phyloP scores from a whole-genome alignment of 2,329 filamentous ascomycete species.

The Fulvia fulva region DNA sequence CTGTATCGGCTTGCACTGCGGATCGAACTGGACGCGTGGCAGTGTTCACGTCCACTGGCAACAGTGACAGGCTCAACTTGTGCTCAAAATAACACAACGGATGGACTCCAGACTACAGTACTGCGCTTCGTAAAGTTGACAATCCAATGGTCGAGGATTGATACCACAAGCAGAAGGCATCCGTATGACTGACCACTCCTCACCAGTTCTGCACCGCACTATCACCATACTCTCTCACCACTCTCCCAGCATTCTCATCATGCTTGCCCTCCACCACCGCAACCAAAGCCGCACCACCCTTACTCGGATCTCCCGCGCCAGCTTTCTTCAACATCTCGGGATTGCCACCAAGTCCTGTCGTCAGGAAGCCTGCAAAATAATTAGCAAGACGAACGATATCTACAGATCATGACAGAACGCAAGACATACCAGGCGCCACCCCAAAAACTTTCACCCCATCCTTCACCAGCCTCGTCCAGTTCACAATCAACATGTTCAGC shows the following conservation, averaged over 20 bases:
- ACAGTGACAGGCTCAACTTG: no score
- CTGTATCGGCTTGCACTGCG: background rate
- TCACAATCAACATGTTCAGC: conserved; percentile 45
- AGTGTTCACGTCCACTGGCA: no score
- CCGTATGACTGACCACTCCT: background rate
- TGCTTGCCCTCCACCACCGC: conserved; percentile 33
- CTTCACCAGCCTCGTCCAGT: conserved; percentile 39
- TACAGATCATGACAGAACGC: background rate
- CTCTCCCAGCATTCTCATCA: conserved; percentile 30
- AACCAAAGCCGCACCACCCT: conserved; percentile 29
- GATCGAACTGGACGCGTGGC: background rate
- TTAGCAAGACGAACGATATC: background rate
- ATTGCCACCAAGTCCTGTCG: conserved; percentile 37
- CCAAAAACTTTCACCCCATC: conserved; percentile 44
- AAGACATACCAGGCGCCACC: conserved; percentile 30
- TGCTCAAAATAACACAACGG: no score
- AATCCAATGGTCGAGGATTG: no score
- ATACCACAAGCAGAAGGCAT: background rate
- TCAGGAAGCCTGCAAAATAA: conserved; percentile 39
- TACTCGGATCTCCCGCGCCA: conserved; percentile 30
- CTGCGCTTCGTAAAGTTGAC: no score
- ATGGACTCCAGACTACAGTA: no score
- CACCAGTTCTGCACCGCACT: background rate
- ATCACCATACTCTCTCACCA: background rate
- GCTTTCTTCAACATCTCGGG: conserved; percentile 23